Evolutionary conservation across 164 flowering plant species (phyloP), one percentile per base, ranked within the genome.

Genomic region (Malania oleifera): DNA sequence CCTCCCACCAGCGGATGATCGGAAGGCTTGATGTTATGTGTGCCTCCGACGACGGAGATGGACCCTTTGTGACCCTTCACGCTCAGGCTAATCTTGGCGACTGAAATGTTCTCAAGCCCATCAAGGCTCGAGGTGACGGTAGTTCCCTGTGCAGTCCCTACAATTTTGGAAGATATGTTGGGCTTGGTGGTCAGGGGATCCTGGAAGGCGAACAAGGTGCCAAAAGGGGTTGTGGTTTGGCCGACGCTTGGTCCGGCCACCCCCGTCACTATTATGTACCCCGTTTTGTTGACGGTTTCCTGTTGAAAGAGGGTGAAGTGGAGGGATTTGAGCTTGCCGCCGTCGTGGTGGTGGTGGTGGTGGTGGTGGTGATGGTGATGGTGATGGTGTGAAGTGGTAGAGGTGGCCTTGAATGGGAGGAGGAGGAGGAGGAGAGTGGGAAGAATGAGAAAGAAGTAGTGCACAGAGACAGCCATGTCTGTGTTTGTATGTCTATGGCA

Each of bases 1-100:
- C 80, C 80, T 17, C 80, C 83, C 0, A 74, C 80, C 0, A 76
- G 70, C 2, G 79, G 83, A 55, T 67, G 75, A 46, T 74, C 68
- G 2, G 83, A 57, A 18, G 74, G 77, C 59, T 76, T 74, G 14
- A 40, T 45, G 26, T 72, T 66, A 49, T 76, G 64, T 5, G 77
- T 70, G 8, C 56, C 75, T 27, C 83, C 80, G 1, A 74, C 64
- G 1, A 72, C 54, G 20, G 79, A 74, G 18, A 76, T 26, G 5
- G 81, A 76, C 0, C 80, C 83, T 17, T 43, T 63, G 58, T 72
- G 47, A 13, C 63, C 26, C 60, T 74, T 76, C 57, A 74, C 2
- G 12, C 45, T 64, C 9, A 79, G 35, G 35, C 63, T 70, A 48
- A 77, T 68, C 77, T 67, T 80, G 0, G 72, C 79, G 13, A 70